These are phyloP conservation scores for Mortierella sp. DNA, from an alignment of 371 early-diverging fungal species.

Conservation along the genomic window DNA sequence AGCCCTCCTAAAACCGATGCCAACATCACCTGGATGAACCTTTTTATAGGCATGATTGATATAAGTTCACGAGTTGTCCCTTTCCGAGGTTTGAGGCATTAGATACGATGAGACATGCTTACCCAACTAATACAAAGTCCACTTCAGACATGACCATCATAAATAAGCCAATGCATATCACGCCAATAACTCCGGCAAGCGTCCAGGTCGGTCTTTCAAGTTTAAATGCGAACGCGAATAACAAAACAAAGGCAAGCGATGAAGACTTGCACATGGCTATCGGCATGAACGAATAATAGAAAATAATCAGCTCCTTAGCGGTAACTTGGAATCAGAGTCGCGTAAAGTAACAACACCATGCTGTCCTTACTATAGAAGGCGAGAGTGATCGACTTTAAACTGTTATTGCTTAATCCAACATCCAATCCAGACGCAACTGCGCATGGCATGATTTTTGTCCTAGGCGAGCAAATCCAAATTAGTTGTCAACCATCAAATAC, in stretches of 20 bases:
- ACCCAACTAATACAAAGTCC: constrained; percentile 78
- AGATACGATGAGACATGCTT: constrained; percentile 10
- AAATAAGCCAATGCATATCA: constrained; percentile 84
- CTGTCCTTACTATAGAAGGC: constrained; percentile 83
- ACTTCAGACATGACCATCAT: constrained; percentile 90
- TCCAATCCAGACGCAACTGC: constrained; percentile 93
- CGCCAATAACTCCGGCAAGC: constrained; percentile 77
- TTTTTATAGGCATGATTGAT: constrained; percentile 16
- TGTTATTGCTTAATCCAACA: constrained; percentile 90
- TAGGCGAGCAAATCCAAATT: constrained; percentile 13
- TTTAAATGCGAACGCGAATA: constrained; percentile 90
- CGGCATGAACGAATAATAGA: neutral
- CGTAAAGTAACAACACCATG: neutral
- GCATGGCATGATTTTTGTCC: constrained; percentile 82
- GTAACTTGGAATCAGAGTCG: neutral
- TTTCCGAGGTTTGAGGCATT: neutral
- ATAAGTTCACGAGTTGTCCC: neutral
- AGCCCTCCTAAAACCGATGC: constrained; percentile 76
- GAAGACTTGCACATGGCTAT: constrained; percentile 94
- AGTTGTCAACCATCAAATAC: neutral
- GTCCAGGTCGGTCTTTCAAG: constrained; percentile 81
- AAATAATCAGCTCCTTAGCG: neutral
- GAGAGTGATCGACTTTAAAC: constrained; percentile 86
- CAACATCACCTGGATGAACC: constrained; percentile 67
- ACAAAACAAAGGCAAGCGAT: constrained; percentile 87